Percentiles rank a stretch among this genome's conserved stretches.
Evolutionary conservation across 306 rosid genomes (phyloP).

Genomic region (Quercus rubra): DNA sequence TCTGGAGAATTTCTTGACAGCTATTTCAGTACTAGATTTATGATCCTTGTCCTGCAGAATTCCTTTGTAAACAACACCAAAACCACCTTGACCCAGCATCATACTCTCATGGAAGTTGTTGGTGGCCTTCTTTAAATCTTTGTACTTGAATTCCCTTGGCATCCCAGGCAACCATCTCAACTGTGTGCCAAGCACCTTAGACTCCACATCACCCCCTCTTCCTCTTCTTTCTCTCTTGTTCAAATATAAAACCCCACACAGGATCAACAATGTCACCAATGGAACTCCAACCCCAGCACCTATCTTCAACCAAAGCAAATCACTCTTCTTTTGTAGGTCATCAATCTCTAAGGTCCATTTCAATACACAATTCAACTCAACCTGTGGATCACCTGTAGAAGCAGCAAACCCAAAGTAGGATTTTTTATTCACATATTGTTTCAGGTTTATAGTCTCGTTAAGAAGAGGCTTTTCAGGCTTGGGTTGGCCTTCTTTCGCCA

Average conservation of each 20-base stretch:
- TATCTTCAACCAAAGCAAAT: conserved; percentile 25
- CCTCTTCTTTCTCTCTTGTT: conserved; percentile 27
- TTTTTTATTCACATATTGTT: background rate
- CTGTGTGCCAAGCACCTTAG: conserved; percentile 15
- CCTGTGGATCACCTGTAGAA: conserved; percentile 36
- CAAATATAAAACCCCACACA: conserved; percentile 13
- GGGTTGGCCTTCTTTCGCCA: conserved; percentile 8
- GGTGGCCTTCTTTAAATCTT: conserved; percentile 43
- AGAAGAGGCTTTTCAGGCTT: conserved; percentile 31
- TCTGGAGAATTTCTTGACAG: conserved; percentile 48
- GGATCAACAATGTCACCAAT: background rate
- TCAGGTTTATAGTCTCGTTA: conserved; percentile 30
- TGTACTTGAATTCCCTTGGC: conserved; percentile 45
- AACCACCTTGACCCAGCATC: conserved; percentile 50
- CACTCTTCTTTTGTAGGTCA: background rate
- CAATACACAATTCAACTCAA: conserved; percentile 36
- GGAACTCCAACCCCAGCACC: conserved; percentile 30
- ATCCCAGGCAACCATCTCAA: conserved; percentile 45
- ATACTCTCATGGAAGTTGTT: conserved; percentile 38
- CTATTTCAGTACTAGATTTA: conserved; percentile 12
- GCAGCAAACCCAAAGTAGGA: conserved; percentile 46
- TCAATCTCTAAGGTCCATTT: conserved; percentile 38
- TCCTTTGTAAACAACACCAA: conserved; percentile 52
- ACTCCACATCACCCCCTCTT: conserved; percentile 23
- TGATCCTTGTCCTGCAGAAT: conserved; percentile 20